These are phyloP conservation scores for Barbatosphaeria neglecta DNA, from an alignment of 495 filamentous ascomycete genomes.

Conservation along the genomic window DNA sequence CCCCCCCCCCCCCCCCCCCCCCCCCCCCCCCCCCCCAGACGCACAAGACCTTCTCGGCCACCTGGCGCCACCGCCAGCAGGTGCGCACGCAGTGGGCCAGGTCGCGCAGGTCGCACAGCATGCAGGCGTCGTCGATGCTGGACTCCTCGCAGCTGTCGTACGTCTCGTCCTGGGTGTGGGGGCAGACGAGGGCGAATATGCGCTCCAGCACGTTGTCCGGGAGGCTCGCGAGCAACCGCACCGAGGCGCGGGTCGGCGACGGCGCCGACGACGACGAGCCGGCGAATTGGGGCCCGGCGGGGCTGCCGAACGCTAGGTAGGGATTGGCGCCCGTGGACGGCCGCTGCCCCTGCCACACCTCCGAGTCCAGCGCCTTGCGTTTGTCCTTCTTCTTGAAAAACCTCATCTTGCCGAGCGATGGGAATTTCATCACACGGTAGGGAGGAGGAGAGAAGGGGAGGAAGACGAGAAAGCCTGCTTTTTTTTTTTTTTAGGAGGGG, in stretches of 20 bases:
- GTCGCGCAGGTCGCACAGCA: constrained; percentile 92
- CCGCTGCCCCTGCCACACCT: constrained; percentile 2
- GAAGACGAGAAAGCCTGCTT: constrained; percentile 2
- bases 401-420: constrained; percentile 17
- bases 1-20: too few species aligned
- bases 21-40: too few species aligned
- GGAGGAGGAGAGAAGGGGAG: constrained; percentile 3
- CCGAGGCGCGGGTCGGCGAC: constrained; percentile 17
- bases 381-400: constrained; percentile 32
- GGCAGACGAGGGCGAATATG: constrained; percentile 76
- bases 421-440: neutral
- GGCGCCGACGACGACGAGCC: constrained; percentile 3
- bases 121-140: constrained; percentile 72
- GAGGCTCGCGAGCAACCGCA: constrained; percentile 29
- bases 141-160: constrained; percentile 78
- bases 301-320: constrained; percentile 7
- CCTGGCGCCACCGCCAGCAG: constrained; percentile 56
- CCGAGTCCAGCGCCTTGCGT: constrained; percentile 8
- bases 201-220: constrained; percentile 51
- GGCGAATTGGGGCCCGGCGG: constrained; percentile 1
- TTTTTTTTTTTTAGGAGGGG: too few species aligned
- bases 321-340: constrained; percentile 1
- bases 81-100: constrained; percentile 68
- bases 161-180: constrained; percentile 63
- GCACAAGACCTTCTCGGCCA: constrained; percentile 49